Percentiles rank a stretch among this genome's conserved stretches.
These are phyloP conservation scores for Macadamia tetraphylla DNA, from an alignment of 164 flowering plant species.

Conservation along the genomic window DNA sequence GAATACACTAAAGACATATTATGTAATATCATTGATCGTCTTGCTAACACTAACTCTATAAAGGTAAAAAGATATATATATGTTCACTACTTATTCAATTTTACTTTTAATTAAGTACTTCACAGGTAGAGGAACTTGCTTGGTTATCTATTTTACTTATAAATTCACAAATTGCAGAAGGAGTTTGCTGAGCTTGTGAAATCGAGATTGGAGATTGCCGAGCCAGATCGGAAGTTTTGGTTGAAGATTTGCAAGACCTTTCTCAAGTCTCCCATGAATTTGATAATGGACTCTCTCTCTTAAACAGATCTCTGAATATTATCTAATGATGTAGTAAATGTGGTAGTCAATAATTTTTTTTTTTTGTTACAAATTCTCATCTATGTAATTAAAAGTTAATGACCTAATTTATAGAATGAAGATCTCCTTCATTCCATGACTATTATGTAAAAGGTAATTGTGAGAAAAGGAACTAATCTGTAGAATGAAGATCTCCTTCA, in stretches of 20 bases:
- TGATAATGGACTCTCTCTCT: too few species aligned
- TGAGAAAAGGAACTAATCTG: too few species aligned
- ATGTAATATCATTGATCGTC: constrained; percentile 55
- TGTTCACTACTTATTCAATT: neutral
- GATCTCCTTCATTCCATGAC: too few species aligned
- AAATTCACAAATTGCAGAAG: neutral
- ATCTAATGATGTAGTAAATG: too few species aligned
- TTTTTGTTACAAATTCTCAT: too few species aligned
- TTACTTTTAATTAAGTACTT: neutral
- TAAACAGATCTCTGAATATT: too few species aligned
- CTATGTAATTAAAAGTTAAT: too few species aligned
- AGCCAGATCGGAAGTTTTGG: neutral
- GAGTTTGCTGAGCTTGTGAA: neutral
- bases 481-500: too few species aligned
- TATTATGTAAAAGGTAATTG: too few species aligned
- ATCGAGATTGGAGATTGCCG: neutral
- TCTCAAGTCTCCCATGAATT: neutral
- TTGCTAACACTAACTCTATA: constrained; percentile 28
- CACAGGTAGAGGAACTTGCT: neutral
- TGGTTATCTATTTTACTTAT: too few species aligned
- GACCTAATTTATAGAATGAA: too few species aligned
- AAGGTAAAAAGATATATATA: constrained; percentile 28
- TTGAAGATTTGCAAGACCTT: neutral
- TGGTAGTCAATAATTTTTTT: too few species aligned
- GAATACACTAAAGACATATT: constrained; percentile 75